Evolutionary conservation across 148 eudicot species (phyloP), one percentile per base, ranked within the genome.

Genomic region (Fallopia convolvulus): DNA sequence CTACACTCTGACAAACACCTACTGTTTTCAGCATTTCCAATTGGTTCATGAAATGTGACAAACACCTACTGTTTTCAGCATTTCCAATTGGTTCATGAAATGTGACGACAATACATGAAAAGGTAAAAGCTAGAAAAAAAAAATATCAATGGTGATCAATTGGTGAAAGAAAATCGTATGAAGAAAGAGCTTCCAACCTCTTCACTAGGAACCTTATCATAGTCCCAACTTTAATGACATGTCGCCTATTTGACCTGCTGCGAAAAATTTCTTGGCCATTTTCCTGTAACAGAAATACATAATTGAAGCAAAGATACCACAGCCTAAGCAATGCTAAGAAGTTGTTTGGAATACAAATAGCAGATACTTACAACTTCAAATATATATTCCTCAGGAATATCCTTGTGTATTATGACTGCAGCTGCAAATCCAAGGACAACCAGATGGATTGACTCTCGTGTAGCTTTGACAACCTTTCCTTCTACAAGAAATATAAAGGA

Each of bases 341-440:
- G 4, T 6, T 36, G 8, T 36, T 56, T 33, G 26, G 42, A 3
- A 58, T 42, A 75, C 20, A 56, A 65, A 11, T 32, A 8, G 39
- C 52, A 0, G 74, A 71, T 40, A 81, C 90, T 81, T 84, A 94
- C 98, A 79, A 83, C 48, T 85, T 86, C 87, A 72, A 80, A 86
- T 78, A 63, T 84, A 70, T 92, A 93, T 30, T 95, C 97, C 56
- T 91, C 89, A 20, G 93, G 91, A 20, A 95, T 90, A 74, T 95
- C 89, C 80, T 92, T 94, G 55, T 87, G 84, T 26, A 84, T 83
- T 46, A 95, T 90, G 56, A 85, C 79, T 33, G 94, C 94, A 76
- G 97, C 90, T 61, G 97, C 88, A 88, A 95, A 95, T 65, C 99
- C 97, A 78, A 92, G 97, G 82, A 92, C 87, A 60, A 95, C 83